Base-by-base conservation (phyloP, 2,329 filamentous ascomycete species). In the Biscogniauxia mediterranea region DNA sequence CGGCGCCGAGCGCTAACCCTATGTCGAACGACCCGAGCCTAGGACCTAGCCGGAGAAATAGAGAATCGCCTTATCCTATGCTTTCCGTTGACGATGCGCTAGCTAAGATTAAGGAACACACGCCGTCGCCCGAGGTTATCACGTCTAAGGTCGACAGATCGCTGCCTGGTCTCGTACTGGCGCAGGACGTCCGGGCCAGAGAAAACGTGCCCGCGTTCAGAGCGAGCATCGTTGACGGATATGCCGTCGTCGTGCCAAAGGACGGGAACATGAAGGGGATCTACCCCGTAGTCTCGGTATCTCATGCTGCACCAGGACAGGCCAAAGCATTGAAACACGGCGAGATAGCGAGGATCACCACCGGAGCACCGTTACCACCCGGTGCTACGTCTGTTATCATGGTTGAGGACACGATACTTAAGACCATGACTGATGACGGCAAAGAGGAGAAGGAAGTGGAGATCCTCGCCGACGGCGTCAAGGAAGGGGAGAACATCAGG, bases 181-280 rank as follows among this genome's bases (percentile, higher is more conserved):
- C 94, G 0, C 87, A 93, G 72, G 90, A 96, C 67, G 89, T 99
- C 23, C 85, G 81, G 49, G 92, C 95, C 0, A 78, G 78, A 3
- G 94, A 97, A 73, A 86, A 89, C 7, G 95, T 99, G 0, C 95
- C 95, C 0, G 95, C 94, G 0, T 99, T 96, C 77, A 83, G 93
- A 61, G 95, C 95, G 19, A 98, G 94, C 72, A 98, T 97, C 50
- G 95, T 99, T 0, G 95, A 99, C 74, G 95, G 95, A 1, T 99
- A 99, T 72, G 95, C 95, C 2, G 85, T 96, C 0, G 87, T 93
- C 46, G 89, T 86, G 5, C 83, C 84, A 57, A 78, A 79, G 28
- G 80, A 86, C 50, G 86, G 83, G 0, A 86, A 83, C 55, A 84
- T 91, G 55, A 91, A 89, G 69, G 93, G 94, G 0, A 78, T 89